A percentile compares a stretch with the other conserved stretches of the same genome.
Evolutionary conservation across 805 yeast genomes (phyloP).

Genomic region (Starmera dryadoides): DNA sequence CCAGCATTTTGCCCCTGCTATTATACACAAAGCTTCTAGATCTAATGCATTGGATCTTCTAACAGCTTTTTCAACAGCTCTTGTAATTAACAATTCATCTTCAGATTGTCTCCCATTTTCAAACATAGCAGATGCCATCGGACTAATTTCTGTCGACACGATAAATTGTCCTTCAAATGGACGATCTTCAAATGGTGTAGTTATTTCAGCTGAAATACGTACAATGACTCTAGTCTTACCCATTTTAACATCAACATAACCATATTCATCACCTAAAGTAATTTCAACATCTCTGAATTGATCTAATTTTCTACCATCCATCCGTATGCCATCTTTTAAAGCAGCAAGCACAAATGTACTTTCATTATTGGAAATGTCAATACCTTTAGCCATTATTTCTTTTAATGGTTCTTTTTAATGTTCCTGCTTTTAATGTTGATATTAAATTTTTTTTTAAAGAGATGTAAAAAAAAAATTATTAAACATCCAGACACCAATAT

Average conservation of each 20-base stretch:
- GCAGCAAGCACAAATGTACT: constrained; percentile 53
- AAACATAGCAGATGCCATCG: constrained; percentile 84
- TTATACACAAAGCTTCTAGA: constrained; percentile 81
- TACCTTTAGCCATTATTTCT: constrained; percentile 46
- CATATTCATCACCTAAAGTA: constrained; percentile 61
- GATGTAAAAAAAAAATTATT: neutral
- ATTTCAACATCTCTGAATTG: constrained; percentile 64
- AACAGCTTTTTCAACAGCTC: constrained; percentile 87
- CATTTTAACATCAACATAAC: constrained; percentile 69
- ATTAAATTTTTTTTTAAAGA: neutral
- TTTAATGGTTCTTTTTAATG: neutral
- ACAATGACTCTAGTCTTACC: constrained; percentile 73
- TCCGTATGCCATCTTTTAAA: constrained; percentile 52
- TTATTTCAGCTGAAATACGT: constrained; percentile 67
- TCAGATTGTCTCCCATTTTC: constrained; percentile 66
- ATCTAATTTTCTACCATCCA: constrained; percentile 61
- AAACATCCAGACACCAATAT: neutral
- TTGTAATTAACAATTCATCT: constrained; percentile 71
- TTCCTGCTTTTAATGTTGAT: neutral
- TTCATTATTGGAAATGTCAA: constrained; percentile 61
- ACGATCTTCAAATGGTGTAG: constrained; percentile 78
- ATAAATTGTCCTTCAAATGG: constrained; percentile 90
- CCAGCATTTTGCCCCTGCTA: constrained; percentile 92
- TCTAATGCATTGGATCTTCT: constrained; percentile 88
- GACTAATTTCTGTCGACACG: constrained; percentile 78